Evolutionary conservation across 441 rosid genomes (phyloP), one percentile per base, ranked within the genome.

Genomic region (Pelargonium myrrhifolium): DNA sequence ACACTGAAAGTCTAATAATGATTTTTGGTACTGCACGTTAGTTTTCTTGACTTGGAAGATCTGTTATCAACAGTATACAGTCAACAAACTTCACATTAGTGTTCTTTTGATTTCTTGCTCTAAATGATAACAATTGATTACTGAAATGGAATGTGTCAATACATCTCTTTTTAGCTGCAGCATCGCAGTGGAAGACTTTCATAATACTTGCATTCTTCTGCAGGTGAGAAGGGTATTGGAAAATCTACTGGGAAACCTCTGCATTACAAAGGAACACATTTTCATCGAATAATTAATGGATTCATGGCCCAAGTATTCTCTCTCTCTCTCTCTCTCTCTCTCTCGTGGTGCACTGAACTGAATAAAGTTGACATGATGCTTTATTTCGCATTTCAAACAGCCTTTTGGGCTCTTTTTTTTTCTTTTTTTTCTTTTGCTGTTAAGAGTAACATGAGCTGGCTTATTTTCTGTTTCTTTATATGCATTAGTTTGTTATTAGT

Each of bases 291-390:
- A 68, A 90, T 94, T 49, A 85, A 77, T 79, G 97, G 98, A 67
- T 94, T 92, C 80, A 92, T 94, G 99, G 96, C 97, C 65, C 99
- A 92, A 75, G 99, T 92, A 86, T 37, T 88, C 40, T 67, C 39
- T 43, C 65, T 66, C 39, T 15, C 74, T 67, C 74, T 42, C 40
- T 37, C 40, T 37, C 40, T 37, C 40, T 37, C 40, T 37, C 37
- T 31, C 37, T 31, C 37, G 39, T 35, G 8, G 39, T 31, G 40
- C 40, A 37, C 40, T 55, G 60, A 15, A 7, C 7, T 55, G 60
- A 15, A 20, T 18, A 15, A 21, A 55, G 60, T 55, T 55, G 60
- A 55, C 9, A 22, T 55, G 60, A 55, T 55, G 22, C 60, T 55
- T 18, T 55, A 55, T 21, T 55, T 9, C 3, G 11, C 21, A 55